A percentile compares a stretch with the other conserved stretches of the same genome.
These are phyloP conservation scores for Fusarium sp. DNA, from an alignment of 2,329 filamentous ascomycete species.

Conservation along the genomic window DNA sequence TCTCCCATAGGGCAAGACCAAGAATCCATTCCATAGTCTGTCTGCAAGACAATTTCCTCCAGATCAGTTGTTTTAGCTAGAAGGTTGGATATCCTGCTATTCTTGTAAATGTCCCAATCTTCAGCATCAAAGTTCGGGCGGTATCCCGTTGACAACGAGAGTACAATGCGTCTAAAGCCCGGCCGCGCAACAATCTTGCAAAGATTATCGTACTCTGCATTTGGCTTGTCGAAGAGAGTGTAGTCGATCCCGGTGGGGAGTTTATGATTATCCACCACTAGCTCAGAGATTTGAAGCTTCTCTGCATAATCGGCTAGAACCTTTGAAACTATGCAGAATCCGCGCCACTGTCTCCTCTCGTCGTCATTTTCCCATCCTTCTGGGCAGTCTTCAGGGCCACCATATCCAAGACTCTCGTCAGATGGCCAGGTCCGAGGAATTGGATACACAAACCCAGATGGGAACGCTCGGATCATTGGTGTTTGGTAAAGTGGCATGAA, in stretches of 20 bases:
- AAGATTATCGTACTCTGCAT: neutral
- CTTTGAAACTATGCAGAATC: neutral
- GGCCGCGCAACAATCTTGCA: neutral
- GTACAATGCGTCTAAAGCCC: neutral
- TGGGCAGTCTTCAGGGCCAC: neutral
- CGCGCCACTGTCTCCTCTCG: slow-evolving; percentile 2
- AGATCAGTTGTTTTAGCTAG: neutral
- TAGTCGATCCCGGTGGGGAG: neutral
- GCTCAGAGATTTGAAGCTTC: neutral
- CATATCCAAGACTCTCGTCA: neutral
- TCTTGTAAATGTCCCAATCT: neutral
- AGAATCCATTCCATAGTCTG: neutral
- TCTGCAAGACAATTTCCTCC: neutral
- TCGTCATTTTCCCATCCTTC: slow-evolving; percentile 6
- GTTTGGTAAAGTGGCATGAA: slow-evolving; percentile 11
- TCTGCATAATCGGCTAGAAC: neutral
- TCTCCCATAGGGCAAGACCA: neutral
- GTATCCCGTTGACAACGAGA: neutral
- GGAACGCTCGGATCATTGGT: slow-evolving; percentile 20
- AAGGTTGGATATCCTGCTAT: neutral
- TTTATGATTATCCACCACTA: neutral
- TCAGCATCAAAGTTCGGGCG: neutral
- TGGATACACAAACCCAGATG: slow-evolving; percentile 12
- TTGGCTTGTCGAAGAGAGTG: slow-evolving; percentile 6
- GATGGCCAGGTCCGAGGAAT: neutral